phyloP scores from a whole-genome alignment of 345 rosid species.

The Eucalyptus cladocalyx region DNA sequence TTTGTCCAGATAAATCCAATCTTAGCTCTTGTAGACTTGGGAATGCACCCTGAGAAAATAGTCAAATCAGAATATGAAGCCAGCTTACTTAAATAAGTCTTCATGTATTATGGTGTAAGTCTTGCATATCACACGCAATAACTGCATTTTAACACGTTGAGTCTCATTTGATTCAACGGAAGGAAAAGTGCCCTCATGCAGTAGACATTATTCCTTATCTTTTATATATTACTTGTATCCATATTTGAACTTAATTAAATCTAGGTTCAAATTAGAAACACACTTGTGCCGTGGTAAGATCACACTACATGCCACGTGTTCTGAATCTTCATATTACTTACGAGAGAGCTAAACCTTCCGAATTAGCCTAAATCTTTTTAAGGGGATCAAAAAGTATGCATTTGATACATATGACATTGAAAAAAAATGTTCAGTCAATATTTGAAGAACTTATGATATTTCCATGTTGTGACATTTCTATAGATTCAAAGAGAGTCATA shows the following conservation, averaged over 20 bases:
- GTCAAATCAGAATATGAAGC: neutral
- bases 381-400: no score
- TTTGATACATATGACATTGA: no score
- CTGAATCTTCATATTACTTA: neutral
- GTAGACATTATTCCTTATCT: no score
- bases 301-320: neutral
- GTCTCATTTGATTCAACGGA: accelerated
- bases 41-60: neutral
- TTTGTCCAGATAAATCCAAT: neutral
- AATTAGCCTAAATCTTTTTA: neutral
- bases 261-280: no score
- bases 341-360: neutral
- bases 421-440: no score
- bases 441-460: neutral
- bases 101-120: neutral
- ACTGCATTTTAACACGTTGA: neutral
- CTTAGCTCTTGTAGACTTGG: neutral
- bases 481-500: neutral
- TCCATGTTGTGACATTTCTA: neutral
- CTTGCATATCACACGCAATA: accelerated
- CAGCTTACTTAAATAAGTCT: neutral
- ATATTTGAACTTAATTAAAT: no score
- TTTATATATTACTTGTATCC: no score
- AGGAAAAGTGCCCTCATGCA: neutral
- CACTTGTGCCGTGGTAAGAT: no score